Conservation (phyloP, 2,329 filamentous ascomycete genomes). For the Fusarium sp. region DNA sequence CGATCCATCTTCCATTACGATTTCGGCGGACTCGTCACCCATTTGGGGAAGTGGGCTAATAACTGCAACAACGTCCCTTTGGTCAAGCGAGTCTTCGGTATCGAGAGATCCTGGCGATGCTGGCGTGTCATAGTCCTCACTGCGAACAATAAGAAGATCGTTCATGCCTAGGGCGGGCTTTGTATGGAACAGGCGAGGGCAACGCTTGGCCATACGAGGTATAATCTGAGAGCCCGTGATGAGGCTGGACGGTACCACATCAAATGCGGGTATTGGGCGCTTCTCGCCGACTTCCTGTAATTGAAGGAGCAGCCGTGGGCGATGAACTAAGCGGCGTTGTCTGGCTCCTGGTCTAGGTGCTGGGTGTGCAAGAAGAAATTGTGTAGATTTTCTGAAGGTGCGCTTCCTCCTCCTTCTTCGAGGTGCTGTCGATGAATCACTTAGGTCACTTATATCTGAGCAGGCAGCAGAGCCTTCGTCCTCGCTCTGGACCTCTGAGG, state of each 20-base stretch:
- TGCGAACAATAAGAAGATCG: conserved; percentile 76
- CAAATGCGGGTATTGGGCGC: conserved; percentile 73
- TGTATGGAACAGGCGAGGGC: conserved; percentile 70
- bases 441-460: conserved; percentile 56
- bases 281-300: conserved; percentile 71
- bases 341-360: conserved; percentile 66
- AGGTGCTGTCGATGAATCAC: conserved; percentile 55
- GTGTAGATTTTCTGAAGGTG: conserved; percentile 64
- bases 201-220: conserved; percentile 66
- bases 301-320: conserved; percentile 76
- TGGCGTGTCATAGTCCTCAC: conserved; percentile 68
- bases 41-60: conserved; percentile 66
- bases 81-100: conserved; percentile 57
- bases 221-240: conserved; percentile 65
- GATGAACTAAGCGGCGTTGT: conserved; percentile 72
- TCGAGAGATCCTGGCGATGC: conserved; percentile 46
- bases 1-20: conserved; percentile 71
- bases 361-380: conserved; percentile 74
- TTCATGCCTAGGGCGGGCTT: conserved; percentile 72
- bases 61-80: conserved; percentile 70
- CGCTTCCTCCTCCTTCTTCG: conserved; percentile 54
- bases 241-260: conserved; percentile 76
- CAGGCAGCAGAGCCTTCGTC: conserved; percentile 56
- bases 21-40: conserved; percentile 66
- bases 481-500: conserved; percentile 51